Percentiles rank a stretch among this genome's conserved stretches.
Conservation (phyloP, 2,329 filamentous ascomycete species). For the Juglanconis juglandina region DNA sequence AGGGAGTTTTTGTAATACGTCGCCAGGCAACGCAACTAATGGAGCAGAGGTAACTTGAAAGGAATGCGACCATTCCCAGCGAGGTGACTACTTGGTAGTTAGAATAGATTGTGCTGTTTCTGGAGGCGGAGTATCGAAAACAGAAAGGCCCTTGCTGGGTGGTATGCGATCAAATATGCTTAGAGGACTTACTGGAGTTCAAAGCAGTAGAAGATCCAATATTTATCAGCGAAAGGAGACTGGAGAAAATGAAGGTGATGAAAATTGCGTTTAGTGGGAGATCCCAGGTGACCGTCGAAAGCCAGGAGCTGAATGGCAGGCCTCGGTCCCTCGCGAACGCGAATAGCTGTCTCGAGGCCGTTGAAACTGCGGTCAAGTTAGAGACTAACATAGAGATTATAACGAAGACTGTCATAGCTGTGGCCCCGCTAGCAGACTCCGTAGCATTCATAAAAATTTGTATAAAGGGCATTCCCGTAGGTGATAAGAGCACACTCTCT, state of each 20-base stretch:
- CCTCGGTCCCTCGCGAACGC: slow-evolving; percentile 35
- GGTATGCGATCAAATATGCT: too few relatives aligned
- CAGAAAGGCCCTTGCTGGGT: background rate
- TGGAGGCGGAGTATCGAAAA: slow-evolving; percentile 13
- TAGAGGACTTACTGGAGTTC: slow-evolving; percentile 7
- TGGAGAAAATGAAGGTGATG: slow-evolving; percentile 12
- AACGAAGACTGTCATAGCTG: slow-evolving; percentile 25
- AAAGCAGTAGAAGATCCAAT: slow-evolving; percentile 13
- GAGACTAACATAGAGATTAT: slow-evolving; percentile 18
- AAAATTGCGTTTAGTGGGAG: slow-evolving; percentile 20
- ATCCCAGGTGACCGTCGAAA: slow-evolving; percentile 20
- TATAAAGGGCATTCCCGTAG: slow-evolving; percentile 28
- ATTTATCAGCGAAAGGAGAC: slow-evolving; percentile 14
- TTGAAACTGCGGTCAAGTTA: slow-evolving; percentile 26
- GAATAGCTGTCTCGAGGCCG: slow-evolving; percentile 28
- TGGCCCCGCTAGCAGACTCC: slow-evolving; percentile 21
- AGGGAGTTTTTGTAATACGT: background rate
- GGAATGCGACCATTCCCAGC: background rate
- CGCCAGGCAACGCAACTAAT: slow-evolving; percentile 14
- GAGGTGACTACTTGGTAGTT: too few relatives aligned
- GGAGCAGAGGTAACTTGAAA: slow-evolving; percentile 20
- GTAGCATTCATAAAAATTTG: slow-evolving; percentile 28
- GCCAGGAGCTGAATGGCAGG: slow-evolving; percentile 29
- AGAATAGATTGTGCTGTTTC: too few relatives aligned
- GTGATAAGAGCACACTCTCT: background rate